These are phyloP conservation scores for Trichoderma koningii DNA, from an alignment of 2,329 filamentous ascomycete species.

Conservation along the genomic window DNA sequence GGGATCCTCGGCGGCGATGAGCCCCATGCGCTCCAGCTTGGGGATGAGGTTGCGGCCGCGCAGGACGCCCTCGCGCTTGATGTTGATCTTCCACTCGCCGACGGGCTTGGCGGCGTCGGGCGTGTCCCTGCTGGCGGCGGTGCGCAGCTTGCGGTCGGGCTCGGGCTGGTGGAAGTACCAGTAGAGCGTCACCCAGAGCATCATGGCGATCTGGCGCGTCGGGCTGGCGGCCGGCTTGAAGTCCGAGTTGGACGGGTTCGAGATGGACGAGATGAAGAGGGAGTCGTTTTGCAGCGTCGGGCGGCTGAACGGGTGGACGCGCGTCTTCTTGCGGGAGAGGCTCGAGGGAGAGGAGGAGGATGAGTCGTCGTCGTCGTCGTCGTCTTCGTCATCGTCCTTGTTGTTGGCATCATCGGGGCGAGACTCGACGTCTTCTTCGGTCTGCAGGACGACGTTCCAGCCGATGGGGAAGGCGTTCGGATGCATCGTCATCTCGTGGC, in stretches of 20 bases:
- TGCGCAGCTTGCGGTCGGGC: constrained; percentile 66
- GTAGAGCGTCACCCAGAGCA: constrained; percentile 91
- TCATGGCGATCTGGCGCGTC: constrained; percentile 90
- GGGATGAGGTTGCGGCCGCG: constrained; percentile 79
- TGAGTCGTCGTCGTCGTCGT: constrained; percentile 36
- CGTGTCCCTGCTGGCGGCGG: constrained; percentile 64
- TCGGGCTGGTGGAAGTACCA: constrained; percentile 95
- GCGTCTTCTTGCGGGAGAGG: constrained; percentile 29
- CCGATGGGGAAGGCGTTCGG: constrained; percentile 76
- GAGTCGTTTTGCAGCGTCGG: constrained; percentile 79
- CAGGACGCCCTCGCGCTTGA: constrained; percentile 86
- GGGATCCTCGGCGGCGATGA: constrained; percentile 76
- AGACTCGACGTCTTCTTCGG: constrained; percentile 50
- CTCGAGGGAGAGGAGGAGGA: background rate
- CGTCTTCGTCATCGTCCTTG: constrained; percentile 33
- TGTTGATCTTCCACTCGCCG: constrained; percentile 83
- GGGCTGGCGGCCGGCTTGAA: constrained; percentile 79
- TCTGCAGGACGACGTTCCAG: constrained; percentile 87
- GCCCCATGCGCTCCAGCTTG: constrained; percentile 90
- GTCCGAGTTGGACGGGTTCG: constrained; percentile 76
- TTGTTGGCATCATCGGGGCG: constrained; percentile 27
- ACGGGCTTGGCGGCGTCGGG: constrained; percentile 70
- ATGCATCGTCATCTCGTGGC: constrained; percentile 70
- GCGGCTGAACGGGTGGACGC: constrained; percentile 55
- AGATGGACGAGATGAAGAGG: constrained; percentile 90